These are phyloP conservation scores for Floccularia luteovirens DNA, from an alignment of 768 basidiomycete genomes.

Conservation along the genomic window DNA sequence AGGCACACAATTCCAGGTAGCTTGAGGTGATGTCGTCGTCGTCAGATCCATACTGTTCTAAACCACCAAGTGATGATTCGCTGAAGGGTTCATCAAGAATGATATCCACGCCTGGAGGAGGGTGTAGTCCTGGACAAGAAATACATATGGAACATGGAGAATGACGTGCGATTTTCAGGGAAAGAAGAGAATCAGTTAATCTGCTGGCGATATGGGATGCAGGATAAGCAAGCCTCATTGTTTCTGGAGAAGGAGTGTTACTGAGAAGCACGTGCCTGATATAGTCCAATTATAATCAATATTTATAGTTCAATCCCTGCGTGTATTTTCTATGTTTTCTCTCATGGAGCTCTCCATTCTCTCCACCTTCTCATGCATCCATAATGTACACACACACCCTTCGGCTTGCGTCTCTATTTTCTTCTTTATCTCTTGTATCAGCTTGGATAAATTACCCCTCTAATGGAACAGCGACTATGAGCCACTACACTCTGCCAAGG, in stretches of 20 bases:
- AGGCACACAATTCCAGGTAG: conserved; percentile 58
- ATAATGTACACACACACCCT: neutral
- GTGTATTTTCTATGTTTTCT: neutral
- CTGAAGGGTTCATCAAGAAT: conserved; percentile 44
- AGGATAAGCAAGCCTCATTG: conserved; percentile 67
- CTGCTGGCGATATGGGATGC: conserved; percentile 41
- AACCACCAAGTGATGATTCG: conserved; percentile 42
- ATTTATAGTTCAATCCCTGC: too few relatives aligned
- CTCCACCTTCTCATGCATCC: neutral
- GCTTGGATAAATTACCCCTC: conserved; percentile 60
- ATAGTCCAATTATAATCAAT: too few relatives aligned
- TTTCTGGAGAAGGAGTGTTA: too few relatives aligned
- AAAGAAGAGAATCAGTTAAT: conserved; percentile 40
- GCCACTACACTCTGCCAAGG: conserved; percentile 57
- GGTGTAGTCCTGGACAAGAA: conserved; percentile 65
- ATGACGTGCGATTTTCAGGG: conserved; percentile 81
- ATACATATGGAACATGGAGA: conserved; percentile 60
- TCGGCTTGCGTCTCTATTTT: conserved; percentile 5
- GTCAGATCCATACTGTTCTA: conserved; percentile 66
- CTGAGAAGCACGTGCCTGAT: too few relatives aligned
- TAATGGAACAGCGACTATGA: conserved; percentile 65
- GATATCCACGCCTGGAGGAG: conserved; percentile 49
- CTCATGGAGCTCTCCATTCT: neutral
- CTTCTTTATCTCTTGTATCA: conserved; percentile 7
- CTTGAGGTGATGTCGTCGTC: conserved; percentile 46